A percentile compares a stretch with the other conserved stretches of the same genome.
Conservation (phyloP, 768 basidiomycete genomes). For the Amanita jacksonii region DNA sequence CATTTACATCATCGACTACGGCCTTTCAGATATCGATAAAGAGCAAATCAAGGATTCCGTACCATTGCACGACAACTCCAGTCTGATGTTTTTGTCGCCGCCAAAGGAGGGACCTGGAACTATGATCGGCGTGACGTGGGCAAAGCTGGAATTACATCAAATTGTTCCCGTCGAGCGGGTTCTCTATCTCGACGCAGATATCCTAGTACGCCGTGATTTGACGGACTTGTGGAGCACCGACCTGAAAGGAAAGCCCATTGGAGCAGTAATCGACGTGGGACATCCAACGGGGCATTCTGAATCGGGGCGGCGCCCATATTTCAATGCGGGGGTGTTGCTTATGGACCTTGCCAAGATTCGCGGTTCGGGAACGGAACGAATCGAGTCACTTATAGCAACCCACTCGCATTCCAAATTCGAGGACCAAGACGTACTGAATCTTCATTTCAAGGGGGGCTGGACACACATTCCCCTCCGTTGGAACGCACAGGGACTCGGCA, state of each 20-base stretch:
- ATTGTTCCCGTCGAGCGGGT: constrained; percentile 40
- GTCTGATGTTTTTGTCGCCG: constrained; percentile 33
- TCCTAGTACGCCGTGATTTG: constrained; percentile 33
- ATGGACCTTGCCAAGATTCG: constrained; percentile 36
- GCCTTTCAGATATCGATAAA: constrained; percentile 27
- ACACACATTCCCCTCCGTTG: constrained; percentile 30
- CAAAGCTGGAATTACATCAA: constrained; percentile 38
- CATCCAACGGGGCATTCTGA: constrained; percentile 36
- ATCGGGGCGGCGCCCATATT: constrained; percentile 28
- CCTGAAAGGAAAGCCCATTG: constrained; percentile 31
- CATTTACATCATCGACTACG: constrained; percentile 42
- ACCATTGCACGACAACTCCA: constrained; percentile 20
- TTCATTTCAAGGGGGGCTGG: constrained; percentile 36
- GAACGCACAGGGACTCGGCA: constrained; percentile 52
- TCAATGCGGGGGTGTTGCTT: constrained; percentile 48
- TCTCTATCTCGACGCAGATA: constrained; percentile 46
- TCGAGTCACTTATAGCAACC: constrained; percentile 17
- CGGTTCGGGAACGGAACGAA: constrained; percentile 17
- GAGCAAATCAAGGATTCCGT: constrained; percentile 22
- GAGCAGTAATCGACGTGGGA: constrained; percentile 39
- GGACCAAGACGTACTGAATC: constrained; percentile 47
- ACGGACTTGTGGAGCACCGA: constrained; percentile 35
- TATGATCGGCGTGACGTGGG: constrained; percentile 30
- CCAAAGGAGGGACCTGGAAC: constrained; percentile 20
- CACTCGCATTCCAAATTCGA: constrained; percentile 23